Evolutionary conservation across 2,329 filamentous ascomycete genomes (phyloP), one percentile per base, ranked within the genome.

Genomic region (Colletotrichum sp.): DNA sequence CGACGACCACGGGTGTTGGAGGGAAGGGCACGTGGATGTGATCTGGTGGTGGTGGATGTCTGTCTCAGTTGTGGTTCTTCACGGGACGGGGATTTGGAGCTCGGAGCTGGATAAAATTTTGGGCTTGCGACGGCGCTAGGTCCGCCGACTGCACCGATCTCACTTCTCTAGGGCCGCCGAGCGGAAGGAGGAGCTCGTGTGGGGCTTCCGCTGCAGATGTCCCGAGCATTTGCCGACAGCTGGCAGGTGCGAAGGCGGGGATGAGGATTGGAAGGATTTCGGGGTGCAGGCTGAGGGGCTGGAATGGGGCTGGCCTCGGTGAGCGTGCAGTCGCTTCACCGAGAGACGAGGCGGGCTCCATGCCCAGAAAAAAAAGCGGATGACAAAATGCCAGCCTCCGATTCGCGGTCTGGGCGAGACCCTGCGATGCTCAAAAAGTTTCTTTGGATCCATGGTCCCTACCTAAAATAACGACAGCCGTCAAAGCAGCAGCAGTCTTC

Each of bases 221-320:
- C 49, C 75, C 75, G 75, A 76, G 66, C 52, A 75, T 75, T 75
- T 75, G n/a, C 75, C 75, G 75, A 5, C 44, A 57, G 57, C 57
- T 71, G 36, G 34, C 55, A 36, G 44, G n/a, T 63, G 64, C 9
- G n/a, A 34, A 24, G 52, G 60, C 44, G 60, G 72, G 72, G 34
- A 16, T 49, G 5, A 49, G 9, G 39, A 49, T 10, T 49, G 15
- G 30, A 39, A 44, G 62, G 72, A 60, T 55, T 52, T 72, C 8
- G 34, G 66, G 32, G 36, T 72, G 71, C 65, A 62, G 55, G 34
- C 32, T 39, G 62, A 62, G 67, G 62, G 60, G 72, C 44, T 57
- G 57, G 32, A 36, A 30, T 39, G 15, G 34, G 34, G 44, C 39
- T 52, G 64, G 32, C 26, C 57, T 72, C 57, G 73, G 70, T 69